A percentile compares a stretch with the other conserved stretches of the same genome.
Conservation (phyloP, 163 green algal genomes). For the Trebouxia gelatinosa region DNA sequence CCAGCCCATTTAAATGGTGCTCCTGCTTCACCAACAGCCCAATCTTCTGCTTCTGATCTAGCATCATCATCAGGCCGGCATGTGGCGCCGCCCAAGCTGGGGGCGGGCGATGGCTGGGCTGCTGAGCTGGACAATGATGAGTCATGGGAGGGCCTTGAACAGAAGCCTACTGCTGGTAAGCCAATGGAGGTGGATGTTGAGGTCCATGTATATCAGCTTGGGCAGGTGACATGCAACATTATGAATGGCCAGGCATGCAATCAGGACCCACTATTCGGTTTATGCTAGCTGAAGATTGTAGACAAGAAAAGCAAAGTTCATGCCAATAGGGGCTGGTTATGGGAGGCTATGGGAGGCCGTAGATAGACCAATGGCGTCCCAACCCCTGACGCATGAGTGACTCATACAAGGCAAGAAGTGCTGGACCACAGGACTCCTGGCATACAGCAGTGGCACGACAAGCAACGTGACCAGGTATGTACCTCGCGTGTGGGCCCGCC, state of each 20-base stretch:
- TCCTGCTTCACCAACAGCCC: neutral
- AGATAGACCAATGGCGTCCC: no score
- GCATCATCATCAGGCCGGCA: constrained; percentile 7
- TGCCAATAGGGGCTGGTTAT: no score
- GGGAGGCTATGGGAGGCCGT: no score
- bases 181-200: neutral
- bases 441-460: no score
- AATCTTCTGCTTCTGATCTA: neutral
- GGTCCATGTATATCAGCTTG: neutral
- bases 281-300: neutral
- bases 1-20: neutral
- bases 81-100: constrained; percentile 8
- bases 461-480: no score
- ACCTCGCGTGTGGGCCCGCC: no score
- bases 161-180: constrained; percentile 4
- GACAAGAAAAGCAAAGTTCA: neutral
- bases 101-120: constrained; percentile 22
- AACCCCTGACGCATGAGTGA: no score
- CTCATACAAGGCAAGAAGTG: no score
- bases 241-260: neutral
- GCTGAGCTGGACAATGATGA: constrained; percentile 31
- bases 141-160: constrained; percentile 20
- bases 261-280: neutral
- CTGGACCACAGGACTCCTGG: no score
- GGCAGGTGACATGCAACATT: neutral